Evolutionary conservation across 208 protist species (phyloP), one percentile per base, ranked within the genome.

Genomic region (Wallacemonas collosoma): DNA sequence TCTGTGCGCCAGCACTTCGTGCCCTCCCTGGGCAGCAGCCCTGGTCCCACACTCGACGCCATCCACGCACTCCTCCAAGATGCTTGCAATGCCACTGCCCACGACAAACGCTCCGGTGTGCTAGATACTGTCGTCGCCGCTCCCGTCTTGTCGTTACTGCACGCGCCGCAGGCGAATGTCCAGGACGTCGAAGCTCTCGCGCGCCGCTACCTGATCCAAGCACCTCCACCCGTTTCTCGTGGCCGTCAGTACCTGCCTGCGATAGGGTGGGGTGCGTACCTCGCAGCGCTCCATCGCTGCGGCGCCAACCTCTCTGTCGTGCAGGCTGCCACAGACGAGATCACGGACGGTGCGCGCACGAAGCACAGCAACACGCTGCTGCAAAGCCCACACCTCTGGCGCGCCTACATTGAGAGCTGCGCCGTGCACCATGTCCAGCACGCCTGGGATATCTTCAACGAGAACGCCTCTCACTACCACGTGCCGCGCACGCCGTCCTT

Each of bases 261-360:
- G 6, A 44, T 88, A 11, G 89, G 84, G 39, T 95, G 89, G 87
- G 89, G 75, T 1, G 87, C 89, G 73, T 79, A 89, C 54, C 12
- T 95, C 7, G 68, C 80, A 14, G 82, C 89, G 2, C 55, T 87
- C 47, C 63, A 74, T 39, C 89, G 89, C 55, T 82, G 77, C 61
- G 89, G 89, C 11, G 85, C 86, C 1, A 73, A 83, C 26, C 57
- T 81, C 36, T 38, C 15, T 9, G 80, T 72, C 2, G 44, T 95
- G n/a, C 87, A 90, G 50, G 54, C 53, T 0, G 61, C 86, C 2
- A 79, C 84, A 2, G 89, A 95, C 63, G 50, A 55, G 39, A 80
- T 92, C 51, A 95, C 89, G 1, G 83, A 95, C 73, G 50, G 67
- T 0, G 53, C 11, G n/a, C 7, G 44, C 2, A 93, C 87, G 6